A percentile compares a stretch with the other conserved stretches of the same genome.
Evolutionary conservation across 805 yeast genomes (phyloP).

Genomic region (Brettanomyces bruxellensis): DNA sequence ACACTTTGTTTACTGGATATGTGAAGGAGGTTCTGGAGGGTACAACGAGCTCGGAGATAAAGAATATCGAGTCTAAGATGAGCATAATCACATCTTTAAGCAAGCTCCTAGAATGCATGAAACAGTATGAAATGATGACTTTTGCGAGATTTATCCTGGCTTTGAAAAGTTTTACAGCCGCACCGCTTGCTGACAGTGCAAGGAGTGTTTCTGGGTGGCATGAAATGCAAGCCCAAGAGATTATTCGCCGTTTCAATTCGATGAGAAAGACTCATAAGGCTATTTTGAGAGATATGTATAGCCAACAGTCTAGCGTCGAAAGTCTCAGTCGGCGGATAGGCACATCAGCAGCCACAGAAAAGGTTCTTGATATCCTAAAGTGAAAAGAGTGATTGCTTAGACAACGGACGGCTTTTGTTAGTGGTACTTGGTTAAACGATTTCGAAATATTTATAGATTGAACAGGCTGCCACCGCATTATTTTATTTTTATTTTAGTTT

Average conservation of each 20-base stretch:
- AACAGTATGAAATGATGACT: neutral
- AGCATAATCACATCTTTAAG: too few relatives aligned
- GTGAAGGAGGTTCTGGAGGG: neutral
- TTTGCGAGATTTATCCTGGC: slow-evolving; percentile 1
- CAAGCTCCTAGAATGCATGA: neutral
- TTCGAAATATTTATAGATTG: too few relatives aligned
- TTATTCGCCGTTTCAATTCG: neutral
- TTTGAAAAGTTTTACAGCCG: neutral
- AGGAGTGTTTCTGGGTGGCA: neutral
- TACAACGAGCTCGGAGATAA: neutral
- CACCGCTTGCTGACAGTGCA: neutral
- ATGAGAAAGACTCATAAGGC: neutral
- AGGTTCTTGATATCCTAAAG: too few relatives aligned
- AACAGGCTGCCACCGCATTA: too few relatives aligned
- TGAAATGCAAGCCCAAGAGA: neutral
- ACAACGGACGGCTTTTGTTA: too few relatives aligned
- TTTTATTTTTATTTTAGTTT: too few relatives aligned
- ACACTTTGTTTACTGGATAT: slow-evolving; percentile 4
- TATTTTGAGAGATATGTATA: neutral
- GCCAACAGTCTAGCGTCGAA: too few relatives aligned
- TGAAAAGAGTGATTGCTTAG: too few relatives aligned
- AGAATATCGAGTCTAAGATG: neutral
- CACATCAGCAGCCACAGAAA: too few relatives aligned
- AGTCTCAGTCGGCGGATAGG: too few relatives aligned
- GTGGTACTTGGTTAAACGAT: too few relatives aligned